phyloP scores from a whole-genome alignment of 2,329 filamentous ascomycete species.

The Fusarium camptoceras region DNA sequence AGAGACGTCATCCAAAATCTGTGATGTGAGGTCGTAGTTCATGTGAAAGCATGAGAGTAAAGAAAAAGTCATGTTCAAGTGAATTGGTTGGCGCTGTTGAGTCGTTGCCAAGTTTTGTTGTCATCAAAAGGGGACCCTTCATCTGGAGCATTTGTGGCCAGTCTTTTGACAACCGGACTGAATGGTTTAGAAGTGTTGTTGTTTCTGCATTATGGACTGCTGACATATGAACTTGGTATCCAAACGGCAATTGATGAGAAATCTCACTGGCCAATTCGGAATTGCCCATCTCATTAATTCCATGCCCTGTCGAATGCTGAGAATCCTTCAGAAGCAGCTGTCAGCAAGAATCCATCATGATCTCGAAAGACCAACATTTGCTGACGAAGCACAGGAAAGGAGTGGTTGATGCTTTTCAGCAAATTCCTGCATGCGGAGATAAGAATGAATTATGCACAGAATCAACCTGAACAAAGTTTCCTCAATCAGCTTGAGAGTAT shows the following conservation, averaged over 20 bases:
- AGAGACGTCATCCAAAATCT: not conserved
- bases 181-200: not conserved
- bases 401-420: slow-evolving; percentile 12
- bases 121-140: not conserved
- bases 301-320: not conserved
- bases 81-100: not conserved
- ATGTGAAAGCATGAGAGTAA: not conserved
- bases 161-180: not conserved
- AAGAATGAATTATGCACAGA: not conserved
- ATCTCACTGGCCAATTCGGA: not conserved
- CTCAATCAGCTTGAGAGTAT: not conserved
- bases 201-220: not conserved
- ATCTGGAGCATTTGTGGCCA: not conserved
- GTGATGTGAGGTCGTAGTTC: not conserved
- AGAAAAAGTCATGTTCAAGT: not conserved
- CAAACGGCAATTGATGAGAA: not conserved
- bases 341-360: not conserved
- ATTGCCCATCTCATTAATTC: not conserved
- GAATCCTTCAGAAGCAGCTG: not conserved
- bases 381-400: slow-evolving; percentile 28
- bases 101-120: not conserved
- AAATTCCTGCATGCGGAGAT: not conserved
- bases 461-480: not conserved
- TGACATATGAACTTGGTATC: not conserved
- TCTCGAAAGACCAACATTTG: not conserved